phyloP scores from a whole-genome alignment of 306 rosid species.

The Pyrus betulifolia region DNA sequence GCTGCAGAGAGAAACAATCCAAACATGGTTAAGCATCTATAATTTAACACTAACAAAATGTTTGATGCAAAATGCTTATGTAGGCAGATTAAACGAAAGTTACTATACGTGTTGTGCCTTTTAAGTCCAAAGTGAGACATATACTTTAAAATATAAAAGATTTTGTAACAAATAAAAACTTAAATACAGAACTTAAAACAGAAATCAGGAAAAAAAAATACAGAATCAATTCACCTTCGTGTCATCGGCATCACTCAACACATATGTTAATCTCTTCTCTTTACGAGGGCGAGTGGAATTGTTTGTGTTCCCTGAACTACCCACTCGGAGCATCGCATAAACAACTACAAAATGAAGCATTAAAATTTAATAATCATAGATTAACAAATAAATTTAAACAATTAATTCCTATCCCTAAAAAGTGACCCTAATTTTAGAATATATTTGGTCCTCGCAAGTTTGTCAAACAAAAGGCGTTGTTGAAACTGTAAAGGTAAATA shows the following conservation, averaged over 20 bases:
- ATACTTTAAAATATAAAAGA: not conserved
- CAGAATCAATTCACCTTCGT: slow-evolving; percentile 49
- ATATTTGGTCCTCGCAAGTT: not conserved
- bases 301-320: slow-evolving; percentile 82
- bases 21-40: slow-evolving; percentile 9
- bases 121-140: not conserved
- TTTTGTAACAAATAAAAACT: not conserved
- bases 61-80: not conserved
- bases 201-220: slow-evolving; percentile 1
- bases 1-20: slow-evolving; percentile 51
- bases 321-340: slow-evolving; percentile 97
- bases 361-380: not conserved
- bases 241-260: slow-evolving; percentile 74
- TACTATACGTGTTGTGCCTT: not conserved
- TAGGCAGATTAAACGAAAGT: not conserved
- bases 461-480: not conserved
- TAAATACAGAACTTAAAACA: slow-evolving; percentile 1
- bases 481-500: not conserved
- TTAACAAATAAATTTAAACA: not conserved
- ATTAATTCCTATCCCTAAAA: not conserved
- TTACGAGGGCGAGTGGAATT: slow-evolving; percentile 86
- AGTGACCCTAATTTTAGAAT: not conserved
- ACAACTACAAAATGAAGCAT: slow-evolving; percentile 17
- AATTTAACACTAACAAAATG: not conserved
- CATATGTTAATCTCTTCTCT: slow-evolving; percentile 90